Evolutionary conservation across 2,329 filamentous ascomycete genomes (phyloP).

Genomic region (Fusarium oxysporum): DNA sequence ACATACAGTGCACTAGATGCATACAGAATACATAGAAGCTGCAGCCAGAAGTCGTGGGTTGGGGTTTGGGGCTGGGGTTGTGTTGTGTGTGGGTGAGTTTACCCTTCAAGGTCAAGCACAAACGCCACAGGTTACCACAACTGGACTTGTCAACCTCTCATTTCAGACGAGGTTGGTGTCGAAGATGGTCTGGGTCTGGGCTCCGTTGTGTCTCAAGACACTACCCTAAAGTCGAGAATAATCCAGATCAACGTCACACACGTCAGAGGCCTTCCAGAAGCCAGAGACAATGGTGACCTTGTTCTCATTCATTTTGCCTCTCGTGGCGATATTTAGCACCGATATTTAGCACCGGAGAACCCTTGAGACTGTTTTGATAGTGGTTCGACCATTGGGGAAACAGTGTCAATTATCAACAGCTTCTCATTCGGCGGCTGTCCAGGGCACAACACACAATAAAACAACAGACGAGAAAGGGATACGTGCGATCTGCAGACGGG

Average conservation of each 20-base stretch:
- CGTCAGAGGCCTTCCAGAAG: constrained; percentile 33
- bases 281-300: constrained; percentile 12
- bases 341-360: constrained; percentile 5
- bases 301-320: constrained; percentile 26
- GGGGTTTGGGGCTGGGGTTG: constrained; percentile 17
- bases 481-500: constrained; percentile 35
- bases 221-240: constrained; percentile 27
- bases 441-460: constrained; percentile 22
- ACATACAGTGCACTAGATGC: constrained; percentile 9
- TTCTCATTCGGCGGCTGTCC: constrained; percentile 31
- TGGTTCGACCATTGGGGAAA: constrained; percentile 30
- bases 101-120: constrained; percentile 11
- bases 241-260: not conserved
- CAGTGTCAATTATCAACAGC: constrained; percentile 24
- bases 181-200: constrained; percentile 14
- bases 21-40: not conserved
- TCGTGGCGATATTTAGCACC: constrained; percentile 23
- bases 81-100: constrained; percentile 19
- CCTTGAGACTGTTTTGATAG: constrained; percentile 12
- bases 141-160: constrained; percentile 21
- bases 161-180: constrained; percentile 24
- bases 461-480: constrained; percentile 4
- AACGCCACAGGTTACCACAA: constrained; percentile 15
- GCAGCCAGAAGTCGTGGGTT: constrained; percentile 19
- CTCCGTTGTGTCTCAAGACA: constrained; percentile 18